Conservation (phyloP, 1,284 basidiomycete species). For the Marasmius tenuissimus region DNA sequence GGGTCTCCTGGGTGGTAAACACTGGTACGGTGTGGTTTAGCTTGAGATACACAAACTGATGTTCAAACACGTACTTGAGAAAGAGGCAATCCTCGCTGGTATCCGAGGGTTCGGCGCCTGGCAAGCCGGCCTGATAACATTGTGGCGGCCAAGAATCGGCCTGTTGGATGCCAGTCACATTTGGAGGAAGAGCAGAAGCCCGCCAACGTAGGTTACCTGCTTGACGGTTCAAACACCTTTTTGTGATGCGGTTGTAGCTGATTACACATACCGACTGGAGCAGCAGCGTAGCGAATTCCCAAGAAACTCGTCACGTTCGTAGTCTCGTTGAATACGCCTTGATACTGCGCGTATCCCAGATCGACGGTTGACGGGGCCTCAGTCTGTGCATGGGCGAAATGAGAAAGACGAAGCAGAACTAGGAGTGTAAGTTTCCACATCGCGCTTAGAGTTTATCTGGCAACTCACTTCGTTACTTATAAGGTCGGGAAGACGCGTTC, state of each 20-base stretch:
- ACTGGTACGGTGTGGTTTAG: not conserved
- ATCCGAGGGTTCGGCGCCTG: not conserved
- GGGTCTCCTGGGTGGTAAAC: slow-evolving; percentile 11
- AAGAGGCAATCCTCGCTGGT: slow-evolving; percentile 22
- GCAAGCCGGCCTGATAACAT: slow-evolving; percentile 38
- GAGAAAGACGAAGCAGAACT: too few species aligned
- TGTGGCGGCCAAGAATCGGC: slow-evolving; percentile 30
- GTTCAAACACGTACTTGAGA: slow-evolving; percentile 15
- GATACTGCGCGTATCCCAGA: slow-evolving; percentile 13
- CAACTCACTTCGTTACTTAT: too few species aligned
- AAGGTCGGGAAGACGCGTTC: too few species aligned
- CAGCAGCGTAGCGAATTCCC: slow-evolving; percentile 16
- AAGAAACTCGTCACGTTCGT: slow-evolving; percentile 13
- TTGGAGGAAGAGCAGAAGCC: slow-evolving; percentile 6
- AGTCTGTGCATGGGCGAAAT: too few species aligned
- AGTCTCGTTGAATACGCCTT: slow-evolving; percentile 7
- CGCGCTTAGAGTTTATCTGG: too few species aligned
- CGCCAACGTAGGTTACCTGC: slow-evolving; percentile 8
- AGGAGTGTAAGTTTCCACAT: too few species aligned
- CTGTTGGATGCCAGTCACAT: slow-evolving; percentile 7
- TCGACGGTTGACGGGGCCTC: not conserved
- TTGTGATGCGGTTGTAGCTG: not conserved
- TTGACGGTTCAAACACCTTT: not conserved
- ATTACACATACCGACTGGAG: slow-evolving; percentile 11
- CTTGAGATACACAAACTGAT: not conserved